Base-by-base conservation (phyloP, 2,329 filamentous ascomycete species). In the Fonsecaea pedrosoi region DNA sequence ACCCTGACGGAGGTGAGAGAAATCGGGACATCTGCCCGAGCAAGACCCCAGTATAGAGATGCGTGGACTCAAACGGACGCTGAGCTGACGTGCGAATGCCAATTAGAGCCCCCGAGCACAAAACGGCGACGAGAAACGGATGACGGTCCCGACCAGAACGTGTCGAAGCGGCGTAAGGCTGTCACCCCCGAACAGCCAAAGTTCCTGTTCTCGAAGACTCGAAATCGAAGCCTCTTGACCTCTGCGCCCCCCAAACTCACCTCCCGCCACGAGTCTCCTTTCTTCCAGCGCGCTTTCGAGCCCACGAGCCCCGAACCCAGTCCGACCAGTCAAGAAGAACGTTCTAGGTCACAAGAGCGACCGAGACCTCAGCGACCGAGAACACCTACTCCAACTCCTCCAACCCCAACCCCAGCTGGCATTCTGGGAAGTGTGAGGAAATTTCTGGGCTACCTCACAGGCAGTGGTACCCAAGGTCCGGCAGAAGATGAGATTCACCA, bases 341-440 rank as follows among this genome's bases (percentile, higher is more conserved):
- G 21, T 54, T 32, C 54, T 34, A 54, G 30, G 15, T 48, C 56
- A 9, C 35, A 30, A 42, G 65, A 65, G 57, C 54, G 35, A 37
- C 53, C 56, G 59, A 48, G 32, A 12, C 57, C 45, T 25, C 45
- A 48, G 18, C 30, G 40, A 45, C 65, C 62, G 53, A 25, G 63
- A 18, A 63, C 68, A 9, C 65, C 68, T 9, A 60, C 55, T 45
- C 61, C 38, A n/a, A 21, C 59, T 18, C 21, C 50, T 30, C 32
- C 50, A 34, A 25, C 50, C 30, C 54, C 54, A 50, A 15, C 50
- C n/a, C 54, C 54, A 54, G 53, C 37, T 21, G 59, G 68, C 34
- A 30, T 70, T 42, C 58, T 70, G 45, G 68, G 68, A 38, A 70
- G 68, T 63, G 68, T 70, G 50, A 68, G 48, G 54, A 70, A 67